Evolutionary conservation across 2,329 filamentous ascomycete species (phyloP).

Genomic region (Monilinia laxa): DNA sequence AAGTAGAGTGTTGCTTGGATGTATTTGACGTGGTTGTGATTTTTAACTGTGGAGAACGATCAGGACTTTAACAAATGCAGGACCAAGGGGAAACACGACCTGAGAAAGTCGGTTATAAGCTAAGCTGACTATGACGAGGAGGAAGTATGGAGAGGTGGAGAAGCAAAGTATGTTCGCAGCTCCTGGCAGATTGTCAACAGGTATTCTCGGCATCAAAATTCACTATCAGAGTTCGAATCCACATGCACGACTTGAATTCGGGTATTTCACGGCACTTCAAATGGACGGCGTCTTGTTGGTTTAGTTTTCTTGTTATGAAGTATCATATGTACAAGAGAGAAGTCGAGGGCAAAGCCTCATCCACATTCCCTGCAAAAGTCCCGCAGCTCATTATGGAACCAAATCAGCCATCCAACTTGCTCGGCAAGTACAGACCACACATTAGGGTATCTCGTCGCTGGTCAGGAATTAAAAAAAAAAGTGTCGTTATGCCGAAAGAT

Average conservation of each 20-base stretch:
- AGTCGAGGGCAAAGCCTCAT: conserved; percentile 23
- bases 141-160: no score
- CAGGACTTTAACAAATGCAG: neutral
- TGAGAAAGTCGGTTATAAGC: neutral
- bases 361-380: conserved; percentile 23
- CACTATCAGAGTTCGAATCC: no score
- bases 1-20: neutral
- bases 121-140: no score
- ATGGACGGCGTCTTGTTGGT: conserved; percentile 1
- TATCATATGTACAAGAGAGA: conserved; percentile 24
- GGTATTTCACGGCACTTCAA: conserved; percentile 11
- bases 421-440: conserved; percentile 32
- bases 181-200: neutral
- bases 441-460: conserved; percentile 30
- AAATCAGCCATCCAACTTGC: conserved; percentile 24
- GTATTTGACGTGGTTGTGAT: neutral
- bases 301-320: conserved; percentile 19
- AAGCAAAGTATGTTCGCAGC: no score
- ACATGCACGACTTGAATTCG: conserved; percentile 5
- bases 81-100: neutral
- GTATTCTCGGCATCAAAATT: no score
- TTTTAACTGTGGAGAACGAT: neutral
- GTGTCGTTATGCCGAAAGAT: conserved; percentile 33
- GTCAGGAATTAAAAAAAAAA: conserved; percentile 31
- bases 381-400: conserved; percentile 19